Conservation (phyloP, 495 filamentous ascomycete species). For the Penicillium soppii region DNA sequence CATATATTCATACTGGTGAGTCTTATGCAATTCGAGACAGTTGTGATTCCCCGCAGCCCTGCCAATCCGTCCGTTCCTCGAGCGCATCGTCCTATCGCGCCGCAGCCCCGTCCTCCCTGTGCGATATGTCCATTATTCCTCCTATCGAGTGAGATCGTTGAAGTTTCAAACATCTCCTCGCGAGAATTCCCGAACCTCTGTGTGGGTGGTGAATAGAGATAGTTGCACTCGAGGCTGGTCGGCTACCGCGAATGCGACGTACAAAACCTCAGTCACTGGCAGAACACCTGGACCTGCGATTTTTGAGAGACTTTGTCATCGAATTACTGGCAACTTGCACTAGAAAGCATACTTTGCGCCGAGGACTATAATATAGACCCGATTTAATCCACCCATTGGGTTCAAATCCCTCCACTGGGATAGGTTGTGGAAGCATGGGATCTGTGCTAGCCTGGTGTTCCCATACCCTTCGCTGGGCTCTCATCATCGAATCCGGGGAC, state of each 20-base stretch:
- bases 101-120: slow-evolving; percentile 10
- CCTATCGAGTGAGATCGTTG: background rate
- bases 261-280: slow-evolving; percentile 5
- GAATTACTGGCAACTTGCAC: background rate
- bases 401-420: background rate
- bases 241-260: slow-evolving; percentile 4
- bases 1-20: slow-evolving; percentile 19
- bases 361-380: background rate
- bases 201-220: slow-evolving; percentile 3
- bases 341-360: background rate
- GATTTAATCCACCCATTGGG: background rate
- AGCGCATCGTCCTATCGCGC: slow-evolving; percentile 21
- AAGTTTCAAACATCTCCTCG: background rate
- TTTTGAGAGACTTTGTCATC: background rate
- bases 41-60: slow-evolving; percentile 15
- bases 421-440: background rate
- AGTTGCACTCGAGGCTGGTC: slow-evolving; percentile 5
- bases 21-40: slow-evolving; percentile 16
- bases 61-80: slow-evolving; percentile 12
- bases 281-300: background rate
- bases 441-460: slow-evolving; percentile 1
- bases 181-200: background rate
- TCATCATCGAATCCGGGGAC: background rate
- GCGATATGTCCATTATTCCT: slow-evolving; percentile 1
- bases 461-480: background rate